Evolutionary conservation across 257 asterid genomes (phyloP).

Genomic region (Perilla frutescens): DNA sequence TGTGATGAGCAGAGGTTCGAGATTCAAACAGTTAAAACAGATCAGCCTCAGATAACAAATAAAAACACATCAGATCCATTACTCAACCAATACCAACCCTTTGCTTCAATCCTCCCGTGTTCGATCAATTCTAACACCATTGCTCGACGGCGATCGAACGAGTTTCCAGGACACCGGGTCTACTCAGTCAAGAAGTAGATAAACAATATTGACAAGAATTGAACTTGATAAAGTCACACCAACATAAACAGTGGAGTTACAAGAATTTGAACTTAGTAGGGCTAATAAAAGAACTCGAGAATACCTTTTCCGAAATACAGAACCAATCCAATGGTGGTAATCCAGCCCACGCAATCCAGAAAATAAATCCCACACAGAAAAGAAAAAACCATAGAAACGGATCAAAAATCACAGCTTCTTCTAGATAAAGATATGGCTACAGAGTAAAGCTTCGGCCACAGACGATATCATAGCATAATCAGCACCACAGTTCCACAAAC

Average conservation of each 20-base stretch:
- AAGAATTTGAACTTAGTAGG: slow-evolving; percentile 17
- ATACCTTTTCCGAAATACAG: slow-evolving; percentile 26
- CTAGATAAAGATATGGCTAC: slow-evolving; percentile 36
- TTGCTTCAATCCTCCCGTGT: no score
- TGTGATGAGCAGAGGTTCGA: no score
- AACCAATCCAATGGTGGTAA: slow-evolving; percentile 34
- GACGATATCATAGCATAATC: slow-evolving; percentile 43
- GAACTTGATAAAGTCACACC: background rate
- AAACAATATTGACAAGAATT: background rate
- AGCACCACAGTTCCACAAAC: slow-evolving; percentile 46
- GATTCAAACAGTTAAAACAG: no score
- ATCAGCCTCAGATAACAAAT: no score
- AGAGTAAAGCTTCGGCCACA: slow-evolving; percentile 38
- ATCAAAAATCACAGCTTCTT: slow-evolving; percentile 37
- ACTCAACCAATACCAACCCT: no score
- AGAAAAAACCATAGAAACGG: slow-evolving; percentile 12
- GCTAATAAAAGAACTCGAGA: slow-evolving; percentile 2
- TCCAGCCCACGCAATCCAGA: slow-evolving; percentile 33
- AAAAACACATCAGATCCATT: no score
- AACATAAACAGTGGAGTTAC: background rate
- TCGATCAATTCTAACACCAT: no score
- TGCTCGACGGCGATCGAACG: no score
- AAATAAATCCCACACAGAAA: slow-evolving; percentile 31
- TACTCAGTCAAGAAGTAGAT: slow-evolving; percentile 1
- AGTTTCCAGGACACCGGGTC: no score